Evolutionary conservation across 192 early-diverging fungal species (phyloP), one percentile per base, ranked within the genome.

Genomic region (Phycomyces blakesleeanus): DNA sequence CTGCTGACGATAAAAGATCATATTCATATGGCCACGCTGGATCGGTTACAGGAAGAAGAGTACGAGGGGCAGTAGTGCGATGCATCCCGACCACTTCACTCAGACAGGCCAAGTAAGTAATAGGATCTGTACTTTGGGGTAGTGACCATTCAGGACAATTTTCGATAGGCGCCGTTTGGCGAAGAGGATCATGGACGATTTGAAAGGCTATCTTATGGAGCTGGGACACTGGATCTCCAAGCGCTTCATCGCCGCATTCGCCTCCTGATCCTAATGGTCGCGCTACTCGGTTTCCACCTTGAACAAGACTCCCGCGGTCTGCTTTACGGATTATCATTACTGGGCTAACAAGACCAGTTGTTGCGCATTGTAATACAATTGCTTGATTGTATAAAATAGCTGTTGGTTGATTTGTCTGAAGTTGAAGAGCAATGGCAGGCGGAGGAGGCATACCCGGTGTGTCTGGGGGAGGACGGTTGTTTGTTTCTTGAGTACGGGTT

Each of bases 201-300:
- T 94, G 89, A 68, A 96, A 89, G 1, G 92, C 92, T 6, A 96
- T 83, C 77, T 96, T 96, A 78, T 96, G 92, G 51, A 96, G 71
- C 73, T 93, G 92, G n/a, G 89, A 91, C 0, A 96, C 85, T 5
- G 92, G 91, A 68, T 96, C 94, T 22, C 91, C 91, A n/a, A 87
- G 55, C 2, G 86, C 69, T 59, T 80, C 78, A 26, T 82, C 78
- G 26, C 72, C 77, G 55, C 64, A 72, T 62, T 79, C 78, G 27
- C 78, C 73, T 59, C 65, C 71, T 12, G 34, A 20, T 20, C 61
- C 44, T 14, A 50, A 73, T 22, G 42, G 20, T 24, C 68, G 41
- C 10, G 55, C 70, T 4, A 76, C 37, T 6, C 74, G 66, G n/a
- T 83, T 88, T 18, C 87, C 83, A 14, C 90, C 85, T 5, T 88